phyloP scores from a whole-genome alignment of 257 asterid species.

The Ballota nigra region DNA sequence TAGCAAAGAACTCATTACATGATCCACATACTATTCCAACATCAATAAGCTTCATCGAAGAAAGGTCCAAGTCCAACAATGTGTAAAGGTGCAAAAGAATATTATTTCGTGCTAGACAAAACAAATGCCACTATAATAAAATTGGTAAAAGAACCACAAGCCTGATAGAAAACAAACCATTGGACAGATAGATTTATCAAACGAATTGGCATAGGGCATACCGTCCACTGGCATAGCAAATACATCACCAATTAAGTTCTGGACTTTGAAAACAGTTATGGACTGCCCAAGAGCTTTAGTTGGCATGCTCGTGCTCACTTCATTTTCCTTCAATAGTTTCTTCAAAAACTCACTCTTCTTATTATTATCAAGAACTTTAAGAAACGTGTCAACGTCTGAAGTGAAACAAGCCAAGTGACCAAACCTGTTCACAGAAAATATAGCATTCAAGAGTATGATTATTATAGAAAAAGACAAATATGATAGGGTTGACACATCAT shows the following conservation, averaged over 20 bases:
- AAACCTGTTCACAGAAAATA: conserved; percentile 53
- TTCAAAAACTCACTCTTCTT: conserved; percentile 51
- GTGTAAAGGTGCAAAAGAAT: neutral
- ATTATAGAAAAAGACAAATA: neutral
- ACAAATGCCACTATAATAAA: conserved; percentile 3
- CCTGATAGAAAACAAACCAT: conserved; percentile 11
- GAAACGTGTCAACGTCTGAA: conserved; percentile 70
- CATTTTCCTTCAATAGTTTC: conserved; percentile 50
- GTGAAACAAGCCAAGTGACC: conserved; percentile 92
- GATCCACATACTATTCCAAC: conserved; percentile 8
- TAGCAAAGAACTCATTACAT: neutral
- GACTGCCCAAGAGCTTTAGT: conserved; percentile 74
- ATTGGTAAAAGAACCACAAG: neutral
- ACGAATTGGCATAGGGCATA: conserved; percentile 30
- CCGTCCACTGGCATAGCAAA: conserved; percentile 60
- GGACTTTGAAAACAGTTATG: conserved; percentile 71
- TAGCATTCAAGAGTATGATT: conserved; percentile 19
- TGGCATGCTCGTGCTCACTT: conserved; percentile 37
- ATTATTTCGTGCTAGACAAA: neutral
- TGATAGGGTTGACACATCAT: conserved; percentile 10
- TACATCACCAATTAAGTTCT: conserved; percentile 51
- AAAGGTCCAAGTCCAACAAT: neutral
- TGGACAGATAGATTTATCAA: conserved; percentile 18
- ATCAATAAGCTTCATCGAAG: conserved; percentile 15
- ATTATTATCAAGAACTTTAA: conserved; percentile 56